Base-by-base conservation (phyloP, 257 asterid genomes). In the Thymus quinquecostatus region DNA sequence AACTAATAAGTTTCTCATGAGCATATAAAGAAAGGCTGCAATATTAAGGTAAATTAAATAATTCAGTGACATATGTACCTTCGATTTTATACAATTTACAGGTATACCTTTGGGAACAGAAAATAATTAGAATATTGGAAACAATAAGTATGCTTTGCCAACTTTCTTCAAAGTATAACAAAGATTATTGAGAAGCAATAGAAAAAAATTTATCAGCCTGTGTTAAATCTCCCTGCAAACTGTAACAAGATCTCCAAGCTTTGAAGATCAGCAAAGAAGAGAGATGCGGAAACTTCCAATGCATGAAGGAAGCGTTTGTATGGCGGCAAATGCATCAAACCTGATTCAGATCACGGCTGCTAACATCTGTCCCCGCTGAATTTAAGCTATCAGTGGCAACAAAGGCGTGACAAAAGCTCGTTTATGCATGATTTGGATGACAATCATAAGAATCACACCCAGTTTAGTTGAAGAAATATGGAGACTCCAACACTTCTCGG, bases 401-500 rank as follows among this genome's bases (percentile, higher is more conserved):
- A 58, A 49, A 71, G 63, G 54, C 68, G 55, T 48, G 2, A 32
- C 38, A 7, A 47, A 8, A 64, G 67, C 11, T 4, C 7, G 40
- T 10, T 40, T 27, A 40, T 11, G n/a, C 61, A 69, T n/a, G 21
- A 21, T 21, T 21, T 21, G 21, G 21, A 21, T 21, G 21, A 21
- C 21, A 2, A 64, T 44, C 9, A 65, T 32, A 63, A 8, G 33
- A 43, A 57, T 62, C 48, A 55, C 48, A 55, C 68, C 45, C 44
- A 9, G 28, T 56, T 90, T 79, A 94, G 87, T 94, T 94, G 83
- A 94, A 94, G 88, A 94, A 94, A 78, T 94, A 94, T 21, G 95
- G 89, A 6, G 99, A 91, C 68, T 76, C 83, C 74, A 94, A 64
- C 56, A 94, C 99, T 28, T 91, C 92, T 76, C 73, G 76, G 66